Evolutionary conservation across 192 early-diverging fungal species (phyloP), one percentile per base, ranked within the genome.

Genomic region (Entomortierella chlamydospora): DNA sequence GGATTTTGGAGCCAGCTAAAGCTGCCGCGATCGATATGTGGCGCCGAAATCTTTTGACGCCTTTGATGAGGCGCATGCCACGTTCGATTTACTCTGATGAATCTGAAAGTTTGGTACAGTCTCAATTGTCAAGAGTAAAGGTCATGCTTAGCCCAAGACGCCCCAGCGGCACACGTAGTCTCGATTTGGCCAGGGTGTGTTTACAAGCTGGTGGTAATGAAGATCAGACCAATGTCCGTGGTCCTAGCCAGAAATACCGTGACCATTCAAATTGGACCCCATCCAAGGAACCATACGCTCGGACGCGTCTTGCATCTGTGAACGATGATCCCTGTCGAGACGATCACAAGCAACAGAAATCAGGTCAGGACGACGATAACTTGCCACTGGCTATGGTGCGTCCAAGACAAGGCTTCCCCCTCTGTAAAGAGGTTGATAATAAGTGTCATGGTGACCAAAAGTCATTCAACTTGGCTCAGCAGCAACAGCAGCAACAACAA

Each of bases 21-120:
- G 72, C 59, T 37, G 72, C 72, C 1, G 61, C 64, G 11, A 68
- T 76, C n/a, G 72, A 76, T 60, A 57, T 41, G 33, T 76, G 72
- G 72, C 57, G 72, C 29, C 31, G 59, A 5, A 68, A 59, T 63
- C 61, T 77, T 7, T 49, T 59, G 42, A 64, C 71, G 6, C 71
- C 71, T 15, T 31, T 68, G 59, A 18, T 58, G 56, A 61, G 50
- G 20, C 29, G 15, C 13, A 55, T 41, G 0, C 37, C 52, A 26
- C 20, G 34, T 17, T 65, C 71, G 0, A 28, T 51, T 39, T 34
- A 54, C 9, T 49, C 57, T 9, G 57, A 65, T 4, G 55, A 57
- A 17, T 26, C 51, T 6, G 62, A 64, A 37, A 39, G 58, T 23
- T 13, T 56, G 15, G 26, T 6, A 33, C n/a, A 1, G 28, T 9